phyloP scores from a whole-genome alignment of 2,329 filamentous ascomycete genomes.

The Aspergillus transmontanensis region DNA sequence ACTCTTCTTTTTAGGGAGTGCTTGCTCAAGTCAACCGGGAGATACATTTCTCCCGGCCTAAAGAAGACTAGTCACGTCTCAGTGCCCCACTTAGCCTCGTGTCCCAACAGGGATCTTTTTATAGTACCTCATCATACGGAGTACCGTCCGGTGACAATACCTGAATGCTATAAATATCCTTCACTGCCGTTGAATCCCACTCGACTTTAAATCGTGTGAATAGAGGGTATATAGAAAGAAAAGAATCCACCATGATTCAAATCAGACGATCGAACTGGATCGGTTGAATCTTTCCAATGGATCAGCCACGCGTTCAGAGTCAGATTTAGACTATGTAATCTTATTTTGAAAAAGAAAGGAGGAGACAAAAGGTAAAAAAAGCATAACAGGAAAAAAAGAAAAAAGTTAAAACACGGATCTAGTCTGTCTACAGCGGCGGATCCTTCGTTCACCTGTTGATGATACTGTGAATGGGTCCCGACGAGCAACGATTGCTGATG shows the following conservation, averaged over 20 bases:
- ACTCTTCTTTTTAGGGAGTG: not conserved
- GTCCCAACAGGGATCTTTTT: constrained; percentile 9
- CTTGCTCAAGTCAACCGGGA: not conserved
- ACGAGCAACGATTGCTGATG: constrained; percentile 7
- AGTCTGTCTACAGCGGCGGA: not conserved
- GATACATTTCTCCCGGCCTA: not conserved
- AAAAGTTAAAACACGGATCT: not conserved
- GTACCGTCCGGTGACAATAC: constrained; percentile 1
- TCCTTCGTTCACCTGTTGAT: not conserved
- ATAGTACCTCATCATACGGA: not conserved
- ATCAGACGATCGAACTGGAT: not conserved
- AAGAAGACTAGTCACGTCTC: not conserved
- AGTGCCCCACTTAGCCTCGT: constrained; percentile 2
- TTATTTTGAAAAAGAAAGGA: not conserved
- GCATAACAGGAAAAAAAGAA: not conserved
- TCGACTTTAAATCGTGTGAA: no score
- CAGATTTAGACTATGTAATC: not conserved
- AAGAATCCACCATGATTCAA: not conserved
- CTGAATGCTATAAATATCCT: constrained; percentile 7
- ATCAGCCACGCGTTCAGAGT: constrained; percentile 2
- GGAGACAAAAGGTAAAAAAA: not conserved
- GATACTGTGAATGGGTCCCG: not conserved
- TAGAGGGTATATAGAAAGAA: not conserved
- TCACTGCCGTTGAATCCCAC: not conserved
- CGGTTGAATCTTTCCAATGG: not conserved